Evolutionary conservation across 352 stramenopile species (phyloP), one percentile per base, ranked within the genome.

Genomic region (Phytophthora litchii): DNA sequence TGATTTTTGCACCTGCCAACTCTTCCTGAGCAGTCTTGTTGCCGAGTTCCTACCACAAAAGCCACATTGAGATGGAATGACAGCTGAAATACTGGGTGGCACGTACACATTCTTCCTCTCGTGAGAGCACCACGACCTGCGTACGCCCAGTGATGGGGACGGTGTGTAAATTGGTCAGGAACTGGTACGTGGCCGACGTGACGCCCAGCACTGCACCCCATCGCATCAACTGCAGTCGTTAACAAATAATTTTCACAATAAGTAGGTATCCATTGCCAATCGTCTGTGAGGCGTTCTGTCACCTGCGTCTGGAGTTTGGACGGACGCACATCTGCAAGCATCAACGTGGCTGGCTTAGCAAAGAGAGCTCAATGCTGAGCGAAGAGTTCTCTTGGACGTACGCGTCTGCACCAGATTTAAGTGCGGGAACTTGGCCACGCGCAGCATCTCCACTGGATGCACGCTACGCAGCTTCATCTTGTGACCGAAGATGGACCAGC

Each of bases 131-230:
- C 9, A 90, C 80, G 60, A 90, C 80, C 37, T 90, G 80, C 14
- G 78, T 88, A 6, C 80, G 78, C 1, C 74, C 76, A 4, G 71
- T 87, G 58, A 90, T 88, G 35, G 80, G 80, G 31, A 90, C 78
- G 7, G 64, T 80, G 67, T 86, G 78, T 49, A 90, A 55, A 54
- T 90, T 90, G 16, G 70, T 88, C 32, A 85, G 41, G 50, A 90
- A 90, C 60, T 90, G 80, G 43, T 88, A 88, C 35, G 71, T 55
- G 17, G 80, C 80, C 34, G 80, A 70, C 0, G 63, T 60, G 27
- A 85, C 68, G 4, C 58, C 74, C 27, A 87, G 56, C 44, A 63
- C 60, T 4, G 64, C 41, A 3, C 74, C 69, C 72, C 66, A 83
- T 12, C 74, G 57, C 59, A 80, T 65, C 17, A 87, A 38, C 73